A percentile compares a stretch with the other conserved stretches of the same genome.
Conservation (phyloP, 73 alveolate species). For the Paramecium pentaurelia region DNA sequence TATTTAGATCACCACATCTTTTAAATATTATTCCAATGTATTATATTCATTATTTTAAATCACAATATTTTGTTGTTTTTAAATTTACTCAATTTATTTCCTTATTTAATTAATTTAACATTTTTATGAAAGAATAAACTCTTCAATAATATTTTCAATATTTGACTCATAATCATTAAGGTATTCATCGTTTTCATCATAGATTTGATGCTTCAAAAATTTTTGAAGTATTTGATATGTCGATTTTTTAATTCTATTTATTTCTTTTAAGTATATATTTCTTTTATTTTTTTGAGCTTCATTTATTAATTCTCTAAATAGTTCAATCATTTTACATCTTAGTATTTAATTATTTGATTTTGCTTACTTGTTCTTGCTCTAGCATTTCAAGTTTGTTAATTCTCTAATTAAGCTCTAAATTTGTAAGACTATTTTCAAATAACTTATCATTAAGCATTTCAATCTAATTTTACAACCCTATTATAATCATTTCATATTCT, state of each 20-base stretch:
- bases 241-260: background rate
- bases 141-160: background rate
- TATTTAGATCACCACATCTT: background rate
- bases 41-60: background rate
- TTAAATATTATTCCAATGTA: background rate
- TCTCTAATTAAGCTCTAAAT: background rate
- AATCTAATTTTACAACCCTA: background rate
- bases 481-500: background rate
- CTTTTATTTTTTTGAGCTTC: background rate
- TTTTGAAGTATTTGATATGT: background rate
- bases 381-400: background rate
- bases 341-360: background rate
- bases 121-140: background rate
- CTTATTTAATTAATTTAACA: background rate
- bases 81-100: background rate
- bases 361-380: background rate
- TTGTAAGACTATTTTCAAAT: background rate
- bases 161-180: background rate
- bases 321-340: background rate
- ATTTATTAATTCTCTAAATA: background rate
- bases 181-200: background rate
- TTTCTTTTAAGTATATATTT: background rate
- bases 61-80: background rate
- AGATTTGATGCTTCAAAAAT: background rate
- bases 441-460: background rate